Base-by-base conservation (phyloP, 192 early-diverging fungal species). In the Fimicolochytrium jonesii region DNA sequence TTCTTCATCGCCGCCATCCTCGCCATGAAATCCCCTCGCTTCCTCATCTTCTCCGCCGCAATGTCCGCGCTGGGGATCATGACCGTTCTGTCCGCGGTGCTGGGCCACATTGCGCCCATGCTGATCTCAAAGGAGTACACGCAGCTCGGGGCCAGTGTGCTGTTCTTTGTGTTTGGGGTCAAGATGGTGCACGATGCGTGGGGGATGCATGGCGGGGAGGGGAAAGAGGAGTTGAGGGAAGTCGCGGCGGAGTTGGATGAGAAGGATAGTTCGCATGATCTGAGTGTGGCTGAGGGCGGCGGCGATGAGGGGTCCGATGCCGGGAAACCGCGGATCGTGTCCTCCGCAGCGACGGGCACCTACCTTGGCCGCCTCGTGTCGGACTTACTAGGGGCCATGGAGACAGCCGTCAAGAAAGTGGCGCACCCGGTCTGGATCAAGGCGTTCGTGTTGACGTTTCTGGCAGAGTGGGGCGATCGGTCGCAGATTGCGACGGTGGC, bases 391-490 rank as follows among this genome's bases (percentile, higher is more conserved):
- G n/a, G n/a, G n/a, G n/a, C n/a, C n/a, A n/a, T 64, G 87, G 85
- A 52, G 42, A 9, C 25, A 2, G 9, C 23, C 81, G 79, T 43
- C 80, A 86, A 32, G 76, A 84, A 39, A 59, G 50, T 20, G 70
- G 82, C 95, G 53, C 94, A 93, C 23, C 94, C 97, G 0, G 75
- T 93, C 28, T 98, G 93, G 83, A 85, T 97, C 23, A 90, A 99
- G 76, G 92, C 90, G 0, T 98, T 98, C 80, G 83, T 93, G 31
- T 68, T 99, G 64, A 97, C 94, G 35, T 99, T 99, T 62, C 59
- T 99, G 58, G 97, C 91, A 37, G 97, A 99, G 68, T 99, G 94
- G 94, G 94, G 94, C 13, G 94, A 98, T 71, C 84, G 94, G 25
- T 94, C 91, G 56, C 95, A 99, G 75, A 90, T 97, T 58, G 88